Percentiles rank a stretch among this genome's conserved stretches.
These are phyloP conservation scores for Candida multigemmis DNA, from an alignment of 805 yeast genomes.

Conservation along the genomic window DNA sequence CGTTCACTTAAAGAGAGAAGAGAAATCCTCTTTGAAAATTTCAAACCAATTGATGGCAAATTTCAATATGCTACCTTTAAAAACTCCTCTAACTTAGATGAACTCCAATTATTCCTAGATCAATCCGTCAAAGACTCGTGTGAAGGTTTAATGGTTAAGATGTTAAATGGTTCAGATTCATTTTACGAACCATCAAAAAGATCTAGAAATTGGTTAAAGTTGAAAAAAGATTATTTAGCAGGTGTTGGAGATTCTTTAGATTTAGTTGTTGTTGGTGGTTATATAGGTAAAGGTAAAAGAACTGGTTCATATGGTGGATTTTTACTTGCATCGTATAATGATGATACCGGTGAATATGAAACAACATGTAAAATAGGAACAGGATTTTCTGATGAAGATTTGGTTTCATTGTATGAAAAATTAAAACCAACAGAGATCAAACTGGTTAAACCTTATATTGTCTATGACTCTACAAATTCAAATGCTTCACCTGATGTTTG, in stretches of 20 bases:
- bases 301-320: conserved; percentile 96
- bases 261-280: conserved; percentile 89
- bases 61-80: conserved; percentile 72
- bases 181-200: conserved; percentile 91
- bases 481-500: conserved; percentile 84
- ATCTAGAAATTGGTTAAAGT: conserved; percentile 89
- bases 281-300: conserved; percentile 87
- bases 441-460: conserved; percentile 57
- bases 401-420: conserved; percentile 48
- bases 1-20: conserved; percentile 67
- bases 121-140: conserved; percentile 84
- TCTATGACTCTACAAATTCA: conserved; percentile 51
- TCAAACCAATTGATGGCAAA: conserved; percentile 61
- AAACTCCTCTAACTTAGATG: conserved; percentile 62
- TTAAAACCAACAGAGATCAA: conserved; percentile 60
- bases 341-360: conserved; percentile 87
- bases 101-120: conserved; percentile 77
- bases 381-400: conserved; percentile 81
- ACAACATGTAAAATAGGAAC: conserved; percentile 97
- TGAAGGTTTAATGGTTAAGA: conserved; percentile 95
- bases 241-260: conserved; percentile 97
- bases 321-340: conserved; percentile 80
- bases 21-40: conserved; percentile 42
- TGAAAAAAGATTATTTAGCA: conserved; percentile 88
- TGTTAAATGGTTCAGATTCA: conserved; percentile 72